Percentiles rank a stretch among this genome's conserved stretches.
Evolutionary conservation across 768 basidiomycete genomes (phyloP).

Genomic region (Gautieria morchelliformis): DNA sequence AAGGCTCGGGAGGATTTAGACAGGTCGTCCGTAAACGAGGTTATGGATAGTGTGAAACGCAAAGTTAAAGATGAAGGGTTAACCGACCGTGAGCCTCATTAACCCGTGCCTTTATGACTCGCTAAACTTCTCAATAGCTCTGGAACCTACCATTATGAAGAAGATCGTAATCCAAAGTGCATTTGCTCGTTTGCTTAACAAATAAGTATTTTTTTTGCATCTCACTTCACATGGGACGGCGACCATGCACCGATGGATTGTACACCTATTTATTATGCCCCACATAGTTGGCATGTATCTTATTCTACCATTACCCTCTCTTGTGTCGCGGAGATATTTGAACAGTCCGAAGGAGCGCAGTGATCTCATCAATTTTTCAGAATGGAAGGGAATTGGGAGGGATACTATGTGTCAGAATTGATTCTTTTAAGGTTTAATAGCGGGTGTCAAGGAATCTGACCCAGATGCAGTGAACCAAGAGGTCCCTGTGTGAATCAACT

Average conservation of each 20-base stretch:
- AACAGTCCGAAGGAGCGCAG: too few relatives aligned
- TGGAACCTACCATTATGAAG: slow-evolving; percentile 86
- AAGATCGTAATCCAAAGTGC: slow-evolving; percentile 69
- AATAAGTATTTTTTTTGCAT: slow-evolving; percentile 1
- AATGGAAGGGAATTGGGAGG: too few relatives aligned
- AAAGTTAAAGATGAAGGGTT: slow-evolving; percentile 87
- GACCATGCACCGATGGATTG: background rate
- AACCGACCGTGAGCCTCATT: slow-evolving; percentile 59
- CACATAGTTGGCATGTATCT: too few relatives aligned
- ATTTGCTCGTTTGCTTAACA: slow-evolving; percentile 62
- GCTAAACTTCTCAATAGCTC: slow-evolving; percentile 33
- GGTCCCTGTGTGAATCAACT: too few relatives aligned
- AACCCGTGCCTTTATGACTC: background rate
- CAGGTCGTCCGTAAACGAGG: slow-evolving; percentile 75
- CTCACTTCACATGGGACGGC: background rate
- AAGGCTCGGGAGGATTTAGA: slow-evolving; percentile 86
- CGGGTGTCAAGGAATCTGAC: too few relatives aligned
- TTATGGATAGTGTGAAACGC: slow-evolving; percentile 88
- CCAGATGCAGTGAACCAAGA: too few relatives aligned
- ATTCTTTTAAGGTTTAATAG: too few relatives aligned
- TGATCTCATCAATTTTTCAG: too few relatives aligned
- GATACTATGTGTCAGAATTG: too few relatives aligned
- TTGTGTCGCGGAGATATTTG: too few relatives aligned
- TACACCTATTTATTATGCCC: slow-evolving; percentile 24
- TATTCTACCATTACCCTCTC: too few relatives aligned